phyloP scores from a whole-genome alignment of 345 rosid species.

The Eucalyptus caleyi region DNA sequence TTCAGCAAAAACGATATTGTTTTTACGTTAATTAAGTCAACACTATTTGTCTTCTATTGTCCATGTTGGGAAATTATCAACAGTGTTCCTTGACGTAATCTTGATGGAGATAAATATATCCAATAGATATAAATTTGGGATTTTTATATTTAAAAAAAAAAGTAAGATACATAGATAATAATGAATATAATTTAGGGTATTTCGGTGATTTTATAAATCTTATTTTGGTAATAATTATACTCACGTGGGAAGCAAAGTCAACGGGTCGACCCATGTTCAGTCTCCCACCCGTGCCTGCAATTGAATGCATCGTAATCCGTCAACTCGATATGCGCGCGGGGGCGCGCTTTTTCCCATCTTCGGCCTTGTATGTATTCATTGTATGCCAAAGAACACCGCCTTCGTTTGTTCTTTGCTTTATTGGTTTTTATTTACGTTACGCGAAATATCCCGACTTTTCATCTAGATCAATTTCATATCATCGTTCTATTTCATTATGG shows the following conservation, averaged over 20 bases:
- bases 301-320: not conserved
- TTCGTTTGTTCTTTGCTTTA: too few relatives aligned
- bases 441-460: not conserved
- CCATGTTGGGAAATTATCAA: not conserved
- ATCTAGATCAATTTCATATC: not conserved
- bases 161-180: not conserved
- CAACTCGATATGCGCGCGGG: not conserved
- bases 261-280: not conserved
- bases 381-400: not conserved
- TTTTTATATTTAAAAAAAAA: not conserved
- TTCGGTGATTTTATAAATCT: not conserved
- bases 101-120: not conserved
- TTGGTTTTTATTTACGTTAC: not conserved
- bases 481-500: not conserved
- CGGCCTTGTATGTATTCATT: not conserved
- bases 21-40: not conserved
- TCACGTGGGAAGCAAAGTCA: not conserved
- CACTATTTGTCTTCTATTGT: not conserved
- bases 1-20: not conserved
- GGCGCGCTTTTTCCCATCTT: not conserved
- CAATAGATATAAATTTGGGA: not conserved
- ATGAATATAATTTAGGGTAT: not conserved
- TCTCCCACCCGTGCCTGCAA: not conserved
- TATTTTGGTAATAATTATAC: not conserved
- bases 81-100: not conserved